Conservation (phyloP, 495 filamentous ascomycete species). For the Daldinia concentrica region DNA sequence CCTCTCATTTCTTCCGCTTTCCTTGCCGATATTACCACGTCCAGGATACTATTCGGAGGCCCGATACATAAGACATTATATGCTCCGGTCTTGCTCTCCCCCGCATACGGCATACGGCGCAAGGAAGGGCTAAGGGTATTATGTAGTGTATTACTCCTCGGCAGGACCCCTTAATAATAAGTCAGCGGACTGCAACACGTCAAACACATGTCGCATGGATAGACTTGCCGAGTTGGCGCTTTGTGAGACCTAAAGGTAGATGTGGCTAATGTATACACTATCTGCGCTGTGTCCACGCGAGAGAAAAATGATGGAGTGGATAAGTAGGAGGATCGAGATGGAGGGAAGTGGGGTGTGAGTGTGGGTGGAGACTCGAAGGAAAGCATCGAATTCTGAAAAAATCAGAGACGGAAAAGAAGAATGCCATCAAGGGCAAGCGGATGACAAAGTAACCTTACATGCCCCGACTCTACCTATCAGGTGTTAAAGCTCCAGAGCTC, state of each 20-base stretch:
- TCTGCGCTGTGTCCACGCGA: slow-evolving; percentile 28
- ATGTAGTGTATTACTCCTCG: background rate
- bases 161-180: slow-evolving; percentile 31
- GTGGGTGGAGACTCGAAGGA: slow-evolving; percentile 17
- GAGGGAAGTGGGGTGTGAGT: slow-evolving; percentile 22
- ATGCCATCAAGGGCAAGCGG: slow-evolving; percentile 32
- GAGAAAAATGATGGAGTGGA: slow-evolving; percentile 24
- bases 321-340: slow-evolving; percentile 40
- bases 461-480: background rate
- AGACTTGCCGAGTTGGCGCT: slow-evolving; percentile 37
- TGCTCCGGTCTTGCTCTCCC: slow-evolving; percentile 15
- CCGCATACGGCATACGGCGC: background rate
- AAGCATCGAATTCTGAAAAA: slow-evolving; percentile 46
- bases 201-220: slow-evolving; percentile 13
- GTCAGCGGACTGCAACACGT: slow-evolving; percentile 26
- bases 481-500: background rate
- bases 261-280: slow-evolving; percentile 34
- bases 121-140: slow-evolving; percentile 6
- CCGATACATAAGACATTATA: background rate
- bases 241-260: slow-evolving; percentile 32
- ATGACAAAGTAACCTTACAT: slow-evolving; percentile 4
- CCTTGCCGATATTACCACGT: slow-evolving; percentile 3
- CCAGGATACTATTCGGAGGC: slow-evolving; percentile 6
- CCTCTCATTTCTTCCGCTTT: slow-evolving; percentile 30
- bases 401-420: slow-evolving; percentile 38